phyloP scores from a whole-genome alignment of 2,329 filamentous ascomycete genomes.

The Helotiales sp. region DNA sequence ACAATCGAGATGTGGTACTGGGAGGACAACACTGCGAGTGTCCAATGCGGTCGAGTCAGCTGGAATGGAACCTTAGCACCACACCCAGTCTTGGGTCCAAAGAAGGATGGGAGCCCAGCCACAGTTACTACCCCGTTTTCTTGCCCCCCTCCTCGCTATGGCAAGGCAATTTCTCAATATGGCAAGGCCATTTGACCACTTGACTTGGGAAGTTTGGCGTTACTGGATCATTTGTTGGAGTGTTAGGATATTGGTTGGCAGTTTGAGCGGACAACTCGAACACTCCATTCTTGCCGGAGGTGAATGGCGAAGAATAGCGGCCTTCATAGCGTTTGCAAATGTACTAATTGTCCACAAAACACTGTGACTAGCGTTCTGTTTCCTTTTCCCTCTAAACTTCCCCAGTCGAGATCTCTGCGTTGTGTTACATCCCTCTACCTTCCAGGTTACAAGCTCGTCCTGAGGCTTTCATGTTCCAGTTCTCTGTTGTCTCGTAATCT shows the following conservation, averaged over 20 bases:
- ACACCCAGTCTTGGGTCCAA: background rate
- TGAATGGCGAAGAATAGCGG: background rate
- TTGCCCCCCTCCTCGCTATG: background rate
- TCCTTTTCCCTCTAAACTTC: too few relatives aligned
- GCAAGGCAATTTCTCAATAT: background rate
- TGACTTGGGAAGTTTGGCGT: background rate
- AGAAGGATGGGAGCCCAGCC: background rate
- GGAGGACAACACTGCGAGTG: constrained; percentile 6
- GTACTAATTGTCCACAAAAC: background rate
- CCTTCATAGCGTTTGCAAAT: background rate
- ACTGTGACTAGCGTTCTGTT: too few relatives aligned
- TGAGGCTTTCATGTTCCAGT: too few relatives aligned
- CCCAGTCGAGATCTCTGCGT: too few relatives aligned
- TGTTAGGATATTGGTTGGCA: background rate
- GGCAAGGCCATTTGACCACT: background rate
- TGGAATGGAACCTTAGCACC: constrained; percentile 9
- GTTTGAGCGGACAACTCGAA: background rate
- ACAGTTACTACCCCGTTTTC: background rate
- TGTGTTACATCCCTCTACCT: too few relatives aligned
- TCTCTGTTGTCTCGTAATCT: too few relatives aligned
- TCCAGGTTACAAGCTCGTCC: too few relatives aligned
- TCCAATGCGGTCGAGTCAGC: background rate
- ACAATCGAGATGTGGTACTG: constrained; percentile 12
- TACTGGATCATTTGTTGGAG: background rate
- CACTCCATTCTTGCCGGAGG: background rate